Percentiles rank a stretch among this genome's conserved stretches.
These are phyloP conservation scores for Wickerhamiella siamensis DNA, from an alignment of 805 yeast genomes.

Conservation along the genomic window DNA sequence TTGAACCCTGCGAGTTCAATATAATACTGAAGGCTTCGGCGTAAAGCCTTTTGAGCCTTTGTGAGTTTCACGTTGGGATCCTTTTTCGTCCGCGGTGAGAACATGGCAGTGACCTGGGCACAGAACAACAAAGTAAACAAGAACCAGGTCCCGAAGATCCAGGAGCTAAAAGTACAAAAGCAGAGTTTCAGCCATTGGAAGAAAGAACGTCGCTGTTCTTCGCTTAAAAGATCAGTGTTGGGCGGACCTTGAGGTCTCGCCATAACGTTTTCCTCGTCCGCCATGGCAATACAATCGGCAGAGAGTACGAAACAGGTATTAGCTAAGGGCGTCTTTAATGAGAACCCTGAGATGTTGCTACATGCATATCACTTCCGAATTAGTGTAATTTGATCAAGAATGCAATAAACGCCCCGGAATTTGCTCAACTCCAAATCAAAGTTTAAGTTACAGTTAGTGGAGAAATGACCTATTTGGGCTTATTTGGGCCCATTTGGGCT, in stretches of 20 bases:
- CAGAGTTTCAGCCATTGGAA: not conserved
- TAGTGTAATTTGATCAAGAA: too few relatives aligned
- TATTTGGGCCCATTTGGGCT: too few relatives aligned
- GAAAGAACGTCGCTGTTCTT: not conserved
- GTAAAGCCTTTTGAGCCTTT: slow-evolving; percentile 27
- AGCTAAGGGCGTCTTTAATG: slow-evolving; percentile 4
- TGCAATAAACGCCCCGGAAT: too few relatives aligned
- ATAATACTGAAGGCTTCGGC: slow-evolving; percentile 52
- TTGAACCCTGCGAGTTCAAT: slow-evolving; percentile 46
- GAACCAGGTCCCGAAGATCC: slow-evolving; percentile 15
- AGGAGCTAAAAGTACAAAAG: slow-evolving; percentile 14
- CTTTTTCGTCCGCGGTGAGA: slow-evolving; percentile 4
- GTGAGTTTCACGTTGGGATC: slow-evolving; percentile 16
- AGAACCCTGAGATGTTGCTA: too few relatives aligned
- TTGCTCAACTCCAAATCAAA: too few relatives aligned
- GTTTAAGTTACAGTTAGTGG: too few relatives aligned
- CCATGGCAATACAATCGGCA: not conserved
- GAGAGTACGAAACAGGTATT: not conserved
- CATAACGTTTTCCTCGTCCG: not conserved
- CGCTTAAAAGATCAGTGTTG: not conserved
- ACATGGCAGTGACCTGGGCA: slow-evolving; percentile 14
- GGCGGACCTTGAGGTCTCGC: not conserved
- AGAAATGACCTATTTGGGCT: too few relatives aligned
- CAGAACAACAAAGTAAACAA: slow-evolving; percentile 15
- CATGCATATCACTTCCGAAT: too few relatives aligned